Percentiles rank a stretch among this genome's conserved stretches.
Evolutionary conservation across 257 asterid genomes (phyloP).

Genomic region (Solanum virginianum): DNA sequence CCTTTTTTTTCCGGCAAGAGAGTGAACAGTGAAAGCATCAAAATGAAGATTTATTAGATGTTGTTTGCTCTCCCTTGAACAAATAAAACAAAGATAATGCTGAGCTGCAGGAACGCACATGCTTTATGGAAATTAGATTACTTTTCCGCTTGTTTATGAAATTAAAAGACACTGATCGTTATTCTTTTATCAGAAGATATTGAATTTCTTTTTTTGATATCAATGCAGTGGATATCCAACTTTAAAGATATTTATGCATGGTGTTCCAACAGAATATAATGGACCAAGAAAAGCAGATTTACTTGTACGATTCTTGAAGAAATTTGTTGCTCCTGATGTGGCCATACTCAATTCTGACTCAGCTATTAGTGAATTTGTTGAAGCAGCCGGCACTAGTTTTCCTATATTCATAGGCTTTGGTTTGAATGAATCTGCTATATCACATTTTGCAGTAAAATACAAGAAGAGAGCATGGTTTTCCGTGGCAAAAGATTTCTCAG

Average conservation of each 20-base stretch:
- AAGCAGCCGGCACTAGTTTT: slow-evolving; percentile 60
- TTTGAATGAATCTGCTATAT: slow-evolving; percentile 42
- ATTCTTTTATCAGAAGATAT: neutral
- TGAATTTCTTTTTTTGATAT: neutral
- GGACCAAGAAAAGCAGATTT: slow-evolving; percentile 86
- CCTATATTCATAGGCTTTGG: slow-evolving; percentile 93
- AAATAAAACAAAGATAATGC: neutral
- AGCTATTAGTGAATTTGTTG: slow-evolving; percentile 48
- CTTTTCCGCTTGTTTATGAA: neutral
- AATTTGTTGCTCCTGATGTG: slow-evolving; percentile 81
- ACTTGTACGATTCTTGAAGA: slow-evolving; percentile 49
- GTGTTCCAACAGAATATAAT: slow-evolving; percentile 67
- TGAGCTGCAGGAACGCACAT: neutral
- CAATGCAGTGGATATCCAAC: slow-evolving; percentile 87
- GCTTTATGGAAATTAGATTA: neutral
- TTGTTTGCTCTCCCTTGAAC: neutral
- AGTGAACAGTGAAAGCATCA: neutral
- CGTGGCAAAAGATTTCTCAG: slow-evolving; percentile 72
- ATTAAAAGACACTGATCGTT: neutral
- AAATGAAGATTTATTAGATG: neutral
- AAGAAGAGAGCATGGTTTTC: slow-evolving; percentile 98
- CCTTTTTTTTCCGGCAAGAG: neutral
- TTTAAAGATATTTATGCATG: slow-evolving; percentile 74
- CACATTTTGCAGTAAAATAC: slow-evolving; percentile 58
- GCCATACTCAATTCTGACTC: slow-evolving; percentile 54